Conservation (phyloP, 179 eudicot species). For the Sideroxylon spinosum region DNA sequence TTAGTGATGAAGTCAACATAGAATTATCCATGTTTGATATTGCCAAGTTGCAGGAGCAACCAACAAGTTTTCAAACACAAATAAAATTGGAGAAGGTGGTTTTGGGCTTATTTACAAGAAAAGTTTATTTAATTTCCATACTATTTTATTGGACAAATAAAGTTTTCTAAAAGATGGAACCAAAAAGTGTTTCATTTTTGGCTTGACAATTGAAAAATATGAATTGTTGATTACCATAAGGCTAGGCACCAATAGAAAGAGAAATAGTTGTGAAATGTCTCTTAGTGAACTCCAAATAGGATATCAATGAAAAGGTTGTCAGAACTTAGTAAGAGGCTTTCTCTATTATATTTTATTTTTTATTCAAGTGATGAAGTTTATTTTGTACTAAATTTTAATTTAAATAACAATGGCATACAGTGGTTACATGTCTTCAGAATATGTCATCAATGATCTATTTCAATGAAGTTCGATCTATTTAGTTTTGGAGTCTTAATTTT, state of each 20-base stretch:
- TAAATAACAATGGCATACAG: not conserved
- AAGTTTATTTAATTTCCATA: not conserved
- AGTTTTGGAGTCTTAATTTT: slow-evolving; percentile 15
- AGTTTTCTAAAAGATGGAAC: not conserved
- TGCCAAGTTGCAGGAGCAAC: slow-evolving; percentile 7
- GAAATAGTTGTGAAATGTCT: slow-evolving; percentile 18
- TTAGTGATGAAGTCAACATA: not conserved
- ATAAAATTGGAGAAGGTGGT: slow-evolving; percentile 27
- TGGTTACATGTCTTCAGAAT: slow-evolving; percentile 18
- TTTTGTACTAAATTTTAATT: not conserved
- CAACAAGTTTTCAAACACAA: slow-evolving; percentile 2
- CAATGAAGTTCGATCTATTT: slow-evolving; percentile 6
- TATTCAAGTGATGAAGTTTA: not conserved
- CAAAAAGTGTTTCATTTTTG: too few relatives aligned
- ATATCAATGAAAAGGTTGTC: not conserved
- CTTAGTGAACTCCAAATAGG: slow-evolving; percentile 13
- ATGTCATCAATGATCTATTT: not conserved
- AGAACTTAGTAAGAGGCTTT: slow-evolving; percentile 7
- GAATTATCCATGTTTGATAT: slow-evolving; percentile 5
- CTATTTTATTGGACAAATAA: not conserved
- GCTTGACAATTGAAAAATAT: not conserved
- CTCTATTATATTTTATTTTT: not conserved
- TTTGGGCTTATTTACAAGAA: slow-evolving; percentile 26
- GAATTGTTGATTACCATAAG: not conserved
- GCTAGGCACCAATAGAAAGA: not conserved